phyloP scores from a whole-genome alignment of 2,329 filamentous ascomycete genomes.

The Diaporthe sp. region DNA sequence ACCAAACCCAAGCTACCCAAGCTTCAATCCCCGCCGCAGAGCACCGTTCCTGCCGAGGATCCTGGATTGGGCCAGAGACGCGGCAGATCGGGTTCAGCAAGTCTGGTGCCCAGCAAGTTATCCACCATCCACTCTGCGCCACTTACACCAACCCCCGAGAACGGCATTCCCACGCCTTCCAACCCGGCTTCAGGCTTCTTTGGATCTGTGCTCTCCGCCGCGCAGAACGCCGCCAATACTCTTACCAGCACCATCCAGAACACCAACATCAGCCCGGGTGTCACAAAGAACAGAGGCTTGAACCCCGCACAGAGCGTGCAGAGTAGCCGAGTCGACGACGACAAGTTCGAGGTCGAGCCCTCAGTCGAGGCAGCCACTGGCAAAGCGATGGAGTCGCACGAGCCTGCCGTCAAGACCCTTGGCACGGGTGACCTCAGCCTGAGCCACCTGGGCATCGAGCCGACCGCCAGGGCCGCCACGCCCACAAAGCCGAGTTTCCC shows the following conservation, averaged over 20 bases:
- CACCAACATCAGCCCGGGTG: slow-evolving; percentile 68
- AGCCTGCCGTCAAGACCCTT: slow-evolving; percentile 88
- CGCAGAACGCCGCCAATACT: slow-evolving; percentile 89
- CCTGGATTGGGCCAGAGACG: slow-evolving; percentile 79
- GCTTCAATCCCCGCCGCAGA: slow-evolving; percentile 45
- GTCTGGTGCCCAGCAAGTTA: slow-evolving; percentile 84
- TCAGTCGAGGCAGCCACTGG: slow-evolving; percentile 57
- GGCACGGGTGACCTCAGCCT: slow-evolving; percentile 91
- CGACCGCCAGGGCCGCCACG: slow-evolving; percentile 66
- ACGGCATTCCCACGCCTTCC: slow-evolving; percentile 62
- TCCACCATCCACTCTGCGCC: slow-evolving; percentile 81
- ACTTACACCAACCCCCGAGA: slow-evolving; percentile 82
- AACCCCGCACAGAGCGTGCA: slow-evolving; percentile 24
- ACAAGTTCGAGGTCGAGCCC: slow-evolving; percentile 61
- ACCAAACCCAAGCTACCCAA: slow-evolving; percentile 42
- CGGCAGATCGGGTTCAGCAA: slow-evolving; percentile 66
- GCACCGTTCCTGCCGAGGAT: slow-evolving; percentile 47
- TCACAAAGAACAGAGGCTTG: slow-evolving; percentile 47
- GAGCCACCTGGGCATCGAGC: slow-evolving; percentile 87
- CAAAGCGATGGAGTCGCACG: slow-evolving; percentile 68
- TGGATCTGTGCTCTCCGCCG: slow-evolving; percentile 91
- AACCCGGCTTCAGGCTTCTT: slow-evolving; percentile 83
- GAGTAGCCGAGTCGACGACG: slow-evolving; percentile 48
- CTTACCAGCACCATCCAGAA: slow-evolving; percentile 82
- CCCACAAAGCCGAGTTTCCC: slow-evolving; percentile 69